Evolutionary conservation across 345 rosid genomes (phyloP), one percentile per base, ranked within the genome.

Genomic region (Brassica cretica): DNA sequence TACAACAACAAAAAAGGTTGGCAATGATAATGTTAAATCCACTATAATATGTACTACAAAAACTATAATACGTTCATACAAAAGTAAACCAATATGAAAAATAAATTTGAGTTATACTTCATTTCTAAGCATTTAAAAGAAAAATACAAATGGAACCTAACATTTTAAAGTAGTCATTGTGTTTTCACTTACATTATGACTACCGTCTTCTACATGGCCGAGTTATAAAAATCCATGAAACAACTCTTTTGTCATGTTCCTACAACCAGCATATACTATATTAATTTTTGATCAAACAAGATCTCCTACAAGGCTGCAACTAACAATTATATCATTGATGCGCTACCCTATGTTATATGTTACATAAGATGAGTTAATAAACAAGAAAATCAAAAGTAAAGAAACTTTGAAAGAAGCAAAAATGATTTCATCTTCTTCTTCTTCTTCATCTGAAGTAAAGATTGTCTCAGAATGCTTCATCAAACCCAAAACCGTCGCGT

Each of bases 391-490:
- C 39, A 33, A 6, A 37, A 37, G 37, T 1, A 6, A 33, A 33
- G 39, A 37, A 37, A 37, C 44, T 2, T 37, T 37, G 12, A 37
- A 37, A 41, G 11, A 9, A 41, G 14, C 49, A 9, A 41, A 41
- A 39, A 9, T 9, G 14, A 5, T 9, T 33, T 33, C 39, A 6
- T 33, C 39, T 5, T 33, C 39, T 46, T 46, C 0, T 62, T 73
- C 71, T 67, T 8, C 76, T 64, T 39, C 71, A 1, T 2, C 74
- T 15, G 3, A 78, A 2, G 86, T 88, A 32, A 59, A 49, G 66
- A 68, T 39, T 10, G 65, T 88, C 29, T 85, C 93, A 0, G 86
- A 91, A 74, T 86, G 86, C 62, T 87, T 88, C 73, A 70, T 93
- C 2, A 80, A 81, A 73, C 96, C 98, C 7, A 64, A 76, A 25